Evolutionary conservation across 2,329 filamentous ascomycete genomes (phyloP).

Genomic region (Epichloe scottii): DNA sequence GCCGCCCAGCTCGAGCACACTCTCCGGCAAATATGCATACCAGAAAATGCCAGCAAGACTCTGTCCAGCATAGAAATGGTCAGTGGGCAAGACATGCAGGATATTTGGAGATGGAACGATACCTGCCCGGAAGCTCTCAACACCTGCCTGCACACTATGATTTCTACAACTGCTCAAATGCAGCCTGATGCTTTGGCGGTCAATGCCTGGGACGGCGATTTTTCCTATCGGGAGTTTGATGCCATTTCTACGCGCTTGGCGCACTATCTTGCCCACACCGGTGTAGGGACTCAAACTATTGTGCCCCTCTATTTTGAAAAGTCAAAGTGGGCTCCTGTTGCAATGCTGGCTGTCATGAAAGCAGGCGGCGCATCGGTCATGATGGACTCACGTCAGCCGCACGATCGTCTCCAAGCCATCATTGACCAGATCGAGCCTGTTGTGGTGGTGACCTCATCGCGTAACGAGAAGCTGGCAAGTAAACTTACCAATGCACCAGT

Average conservation of each 20-base stretch:
- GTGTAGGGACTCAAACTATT: conserved; percentile 2
- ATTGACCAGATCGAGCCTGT: conserved; percentile 8
- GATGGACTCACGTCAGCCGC: conserved; percentile 10
- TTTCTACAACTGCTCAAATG: neutral
- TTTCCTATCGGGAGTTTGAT: conserved; percentile 22
- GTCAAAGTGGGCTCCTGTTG: conserved; percentile 5
- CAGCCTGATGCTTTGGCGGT: conserved; percentile 5
- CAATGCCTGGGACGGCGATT: conserved; percentile 25
- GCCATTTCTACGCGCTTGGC: conserved; percentile 4
- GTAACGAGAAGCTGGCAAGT: conserved; percentile 3
- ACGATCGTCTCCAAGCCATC: conserved; percentile 9
- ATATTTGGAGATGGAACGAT: conserved; percentile 7
- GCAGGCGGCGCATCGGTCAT: conserved; percentile 4
- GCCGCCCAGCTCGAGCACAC: conserved; percentile 1
- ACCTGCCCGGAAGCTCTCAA: neutral
- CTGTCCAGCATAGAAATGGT: neutral
- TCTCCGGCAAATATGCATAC: conserved; percentile 1
- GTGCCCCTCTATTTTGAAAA: conserved; percentile 6
- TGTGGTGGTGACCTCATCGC: conserved; percentile 10
- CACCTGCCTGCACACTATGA: conserved; percentile 4
- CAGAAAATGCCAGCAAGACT: neutral
- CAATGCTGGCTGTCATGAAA: conserved; percentile 4
- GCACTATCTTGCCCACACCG: conserved; percentile 1
- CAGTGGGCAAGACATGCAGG: conserved; percentile 1
- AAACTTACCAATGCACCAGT: conserved; percentile 3